Evolutionary conservation across 169 alveolate species (phyloP).

Genomic region (Babesia microti): DNA sequence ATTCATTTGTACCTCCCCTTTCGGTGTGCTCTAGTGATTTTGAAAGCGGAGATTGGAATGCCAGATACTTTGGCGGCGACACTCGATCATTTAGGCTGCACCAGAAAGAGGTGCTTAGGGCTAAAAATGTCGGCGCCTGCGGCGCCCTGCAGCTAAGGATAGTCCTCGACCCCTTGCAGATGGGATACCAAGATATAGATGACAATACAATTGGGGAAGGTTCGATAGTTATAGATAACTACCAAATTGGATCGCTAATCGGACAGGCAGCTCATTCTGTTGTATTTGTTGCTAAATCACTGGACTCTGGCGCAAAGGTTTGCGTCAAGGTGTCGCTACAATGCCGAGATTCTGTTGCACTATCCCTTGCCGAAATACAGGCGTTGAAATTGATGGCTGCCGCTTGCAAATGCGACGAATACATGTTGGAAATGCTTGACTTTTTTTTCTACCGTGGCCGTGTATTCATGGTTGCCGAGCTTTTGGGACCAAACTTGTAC

Average conservation of each 20-base stretch:
- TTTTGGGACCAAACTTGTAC: constrained; percentile 33
- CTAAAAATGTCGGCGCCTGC: too few relatives aligned
- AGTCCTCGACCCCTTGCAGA: too few relatives aligned
- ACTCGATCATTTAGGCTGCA: too few relatives aligned
- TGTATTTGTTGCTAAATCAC: constrained; percentile 18
- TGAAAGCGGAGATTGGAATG: too few relatives aligned
- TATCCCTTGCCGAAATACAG: constrained; percentile 40
- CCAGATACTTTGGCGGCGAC: too few relatives aligned
- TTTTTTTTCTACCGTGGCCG: constrained; percentile 33
- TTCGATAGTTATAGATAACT: constrained; percentile 14
- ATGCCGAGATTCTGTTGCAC: constrained; percentile 33
- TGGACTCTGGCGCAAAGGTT: constrained; percentile 2
- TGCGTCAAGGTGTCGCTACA: constrained; percentile 32
- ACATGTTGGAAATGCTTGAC: constrained; percentile 24
- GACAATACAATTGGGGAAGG: too few relatives aligned
- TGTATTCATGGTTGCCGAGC: constrained; percentile 27
- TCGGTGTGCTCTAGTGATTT: too few relatives aligned
- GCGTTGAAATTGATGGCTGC: constrained; percentile 18
- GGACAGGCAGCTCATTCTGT: constrained; percentile 34
- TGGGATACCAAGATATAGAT: too few relatives aligned
- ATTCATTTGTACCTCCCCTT: too few relatives aligned
- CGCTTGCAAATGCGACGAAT: constrained; percentile 1
- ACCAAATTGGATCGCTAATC: constrained; percentile 6
- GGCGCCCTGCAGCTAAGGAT: too few relatives aligned
- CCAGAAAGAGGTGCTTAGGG: too few relatives aligned